Evolutionary conservation across 352 stramenopile species (phyloP).

Genomic region (Globisporangium canariense): DNA sequence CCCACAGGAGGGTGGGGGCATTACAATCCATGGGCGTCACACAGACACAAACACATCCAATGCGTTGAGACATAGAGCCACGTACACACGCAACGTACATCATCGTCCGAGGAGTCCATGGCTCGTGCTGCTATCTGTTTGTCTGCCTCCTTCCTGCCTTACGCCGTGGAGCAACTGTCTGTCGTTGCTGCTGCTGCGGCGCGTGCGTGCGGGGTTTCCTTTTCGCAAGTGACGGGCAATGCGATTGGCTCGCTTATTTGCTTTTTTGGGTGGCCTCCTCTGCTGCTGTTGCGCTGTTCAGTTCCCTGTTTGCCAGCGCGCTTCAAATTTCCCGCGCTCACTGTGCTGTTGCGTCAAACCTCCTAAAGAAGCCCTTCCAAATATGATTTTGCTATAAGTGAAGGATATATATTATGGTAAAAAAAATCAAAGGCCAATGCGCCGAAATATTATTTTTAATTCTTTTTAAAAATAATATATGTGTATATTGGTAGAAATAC

Average conservation of each 20-base stretch:
- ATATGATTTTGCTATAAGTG: no score
- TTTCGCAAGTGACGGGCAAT: conserved; percentile 7
- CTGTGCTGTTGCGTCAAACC: no score
- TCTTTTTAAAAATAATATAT: no score
- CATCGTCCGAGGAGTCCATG: conserved; percentile 52
- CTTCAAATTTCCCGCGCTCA: conserved; percentile 1
- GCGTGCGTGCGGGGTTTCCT: conserved; percentile 3
- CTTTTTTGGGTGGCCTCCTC: neutral
- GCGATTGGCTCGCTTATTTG: neutral
- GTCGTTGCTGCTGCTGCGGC: neutral
- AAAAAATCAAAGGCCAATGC: no score
- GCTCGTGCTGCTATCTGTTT: conserved; percentile 1
- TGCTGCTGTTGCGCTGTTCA: neutral
- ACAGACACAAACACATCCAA: neutral
- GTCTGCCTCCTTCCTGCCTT: neutral
- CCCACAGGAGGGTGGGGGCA: no score
- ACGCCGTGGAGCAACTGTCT: neutral
- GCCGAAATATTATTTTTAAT: no score
- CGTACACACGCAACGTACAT: conserved; percentile 30
- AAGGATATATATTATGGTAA: no score
- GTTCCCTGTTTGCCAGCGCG: no score
- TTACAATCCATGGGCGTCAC: neutral
- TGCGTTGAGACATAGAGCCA: neutral
- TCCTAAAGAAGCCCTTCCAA: no score
- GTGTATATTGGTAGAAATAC: no score